A percentile compares a stretch with the other conserved stretches of the same genome.
Evolutionary conservation across 2,329 filamentous ascomycete genomes (phyloP).

Genomic region (Apiospora kogelbergensis): DNA sequence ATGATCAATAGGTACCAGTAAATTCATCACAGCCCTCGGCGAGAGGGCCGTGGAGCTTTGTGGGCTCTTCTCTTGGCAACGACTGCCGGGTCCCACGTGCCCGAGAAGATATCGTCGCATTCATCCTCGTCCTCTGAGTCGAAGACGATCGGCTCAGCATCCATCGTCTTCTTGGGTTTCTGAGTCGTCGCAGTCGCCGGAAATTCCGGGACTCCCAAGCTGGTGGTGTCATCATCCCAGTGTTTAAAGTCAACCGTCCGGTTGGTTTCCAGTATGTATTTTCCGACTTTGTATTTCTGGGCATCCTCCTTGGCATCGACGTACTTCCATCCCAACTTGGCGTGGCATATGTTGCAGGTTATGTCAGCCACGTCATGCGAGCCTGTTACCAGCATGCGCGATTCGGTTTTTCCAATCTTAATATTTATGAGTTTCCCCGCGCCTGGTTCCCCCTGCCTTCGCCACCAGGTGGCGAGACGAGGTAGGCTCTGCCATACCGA

Average conservation of each 20-base stretch:
- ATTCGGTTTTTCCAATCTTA: constrained; percentile 52
- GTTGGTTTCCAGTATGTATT: constrained; percentile 65
- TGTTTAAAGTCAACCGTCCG: constrained; percentile 50
- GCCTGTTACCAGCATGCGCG: constrained; percentile 60
- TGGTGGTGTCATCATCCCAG: constrained; percentile 53
- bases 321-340: constrained; percentile 68
- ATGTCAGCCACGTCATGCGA: constrained; percentile 66
- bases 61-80: constrained; percentile 47
- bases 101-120: constrained; percentile 65
- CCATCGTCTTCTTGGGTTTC: constrained; percentile 12
- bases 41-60: constrained; percentile 26
- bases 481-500: constrained; percentile 62
- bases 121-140: constrained; percentile 67
- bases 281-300: constrained; percentile 68
- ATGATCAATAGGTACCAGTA: background rate
- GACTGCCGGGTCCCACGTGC: constrained; percentile 57
- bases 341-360: constrained; percentile 53
- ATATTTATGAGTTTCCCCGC: constrained; percentile 50
- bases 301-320: constrained; percentile 58
- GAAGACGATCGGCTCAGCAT: constrained; percentile 45
- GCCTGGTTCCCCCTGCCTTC: constrained; percentile 12
- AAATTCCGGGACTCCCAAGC: constrained; percentile 23
- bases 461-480: constrained; percentile 47
- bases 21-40: background rate
- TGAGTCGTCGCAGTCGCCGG: constrained; percentile 18